Conservation (phyloP, 106 monocot species). For the Dendrobium officinale region DNA sequence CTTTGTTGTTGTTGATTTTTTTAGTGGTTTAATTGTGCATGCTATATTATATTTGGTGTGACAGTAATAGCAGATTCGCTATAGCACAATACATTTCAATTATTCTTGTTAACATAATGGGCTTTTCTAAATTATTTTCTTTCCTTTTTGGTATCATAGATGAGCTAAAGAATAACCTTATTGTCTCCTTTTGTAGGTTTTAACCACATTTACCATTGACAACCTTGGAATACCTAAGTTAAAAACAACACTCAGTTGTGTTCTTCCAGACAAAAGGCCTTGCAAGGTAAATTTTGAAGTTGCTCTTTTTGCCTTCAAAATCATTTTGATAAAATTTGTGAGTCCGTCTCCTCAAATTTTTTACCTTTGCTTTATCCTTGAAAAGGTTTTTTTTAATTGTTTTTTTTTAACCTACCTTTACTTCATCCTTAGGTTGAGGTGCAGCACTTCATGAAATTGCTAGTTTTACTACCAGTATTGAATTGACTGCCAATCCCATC, state of each 20-base stretch:
- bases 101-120: not conserved
- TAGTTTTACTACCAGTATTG: constrained; percentile 46
- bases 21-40: not conserved
- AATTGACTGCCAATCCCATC: constrained; percentile 56
- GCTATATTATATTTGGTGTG: not conserved
- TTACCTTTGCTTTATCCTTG: not conserved
- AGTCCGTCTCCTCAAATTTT: not conserved
- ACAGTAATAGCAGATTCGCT: not conserved
- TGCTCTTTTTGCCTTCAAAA: not conserved
- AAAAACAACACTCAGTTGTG: no score
- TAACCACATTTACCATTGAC: no score
- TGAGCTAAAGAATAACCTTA: not conserved
- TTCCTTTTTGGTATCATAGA: not conserved
- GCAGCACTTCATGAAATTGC: constrained; percentile 75
- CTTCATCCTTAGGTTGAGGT: constrained; percentile 37
- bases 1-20: not conserved
- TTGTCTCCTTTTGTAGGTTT: no score
- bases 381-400: no score
- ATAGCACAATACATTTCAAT: not conserved
- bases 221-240: no score
- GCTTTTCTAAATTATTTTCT: not conserved
- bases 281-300: not conserved
- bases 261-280: no score
- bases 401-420: no score
- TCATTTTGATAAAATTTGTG: not conserved